Evolutionary conservation across 2,329 filamentous ascomycete species (phyloP), one percentile per base, ranked within the genome.

Genomic region (Cylindrodendrum hubeiense): DNA sequence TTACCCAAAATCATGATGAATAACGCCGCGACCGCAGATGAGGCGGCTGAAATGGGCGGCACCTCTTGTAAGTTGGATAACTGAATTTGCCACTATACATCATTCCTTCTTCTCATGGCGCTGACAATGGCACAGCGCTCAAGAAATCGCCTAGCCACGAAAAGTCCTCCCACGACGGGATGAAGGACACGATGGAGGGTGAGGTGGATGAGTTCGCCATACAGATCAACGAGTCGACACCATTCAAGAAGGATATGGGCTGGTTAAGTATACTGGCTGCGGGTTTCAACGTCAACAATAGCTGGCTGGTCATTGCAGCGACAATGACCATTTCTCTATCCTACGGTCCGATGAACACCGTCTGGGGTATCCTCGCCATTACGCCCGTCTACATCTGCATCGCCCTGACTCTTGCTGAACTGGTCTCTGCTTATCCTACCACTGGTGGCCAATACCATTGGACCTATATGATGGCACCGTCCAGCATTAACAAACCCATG

Each of bases 251-350:
- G 22, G 37, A 41, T 24, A 41, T 54, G 51, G 51, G 51, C 12
- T 54, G 51, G 51, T 34, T 54, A 13, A 54, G 51, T n/a, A 54
- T 54, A 21, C 34, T 54, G 22, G 51, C 51, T 6, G 51, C 51
- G 7, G 51, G 34, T 10, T 54, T 54, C 51, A 54, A 54, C 37
- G 51, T 54, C 34, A 54, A 54, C 51, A 54, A 54, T 21, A 54
- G 51, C 22, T 54, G 51, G 51, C 15, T 54, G 34, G 51, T 54
- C 22, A 28, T 54, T 24, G 51, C 51, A 17, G 51, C 51, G 21
- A 54, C 51, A 1, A 17, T 54, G 34, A n/a, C 34, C 5, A 54
- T 54, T 43, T 54, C 51, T 10, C 51, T 54, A 19, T 54, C 51
- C 4, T 54, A 54, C 34, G 51, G 51, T 8, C 51, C 51, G 12